Percentiles rank a stretch among this genome's conserved stretches.
phyloP scores from a whole-genome alignment of 2,329 filamentous ascomycete genomes.

The Aspergillus ochraceus region DNA sequence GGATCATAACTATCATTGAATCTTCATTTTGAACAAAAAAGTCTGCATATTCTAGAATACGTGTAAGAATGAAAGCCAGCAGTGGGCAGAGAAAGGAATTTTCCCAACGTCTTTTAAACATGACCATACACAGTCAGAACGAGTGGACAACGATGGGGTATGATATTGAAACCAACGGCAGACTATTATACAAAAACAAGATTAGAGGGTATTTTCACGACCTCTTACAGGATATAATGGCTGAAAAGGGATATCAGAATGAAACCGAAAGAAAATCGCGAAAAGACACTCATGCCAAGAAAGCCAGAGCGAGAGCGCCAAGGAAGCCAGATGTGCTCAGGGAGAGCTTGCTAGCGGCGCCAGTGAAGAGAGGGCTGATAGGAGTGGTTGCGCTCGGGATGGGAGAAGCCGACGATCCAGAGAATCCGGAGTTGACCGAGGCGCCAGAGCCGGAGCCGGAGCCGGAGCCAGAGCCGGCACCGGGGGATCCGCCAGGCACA shows the following conservation, averaged over 20 bases:
- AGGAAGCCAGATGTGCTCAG: constrained; percentile 15
- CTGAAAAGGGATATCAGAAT: not conserved
- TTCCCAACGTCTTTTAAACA: not conserved
- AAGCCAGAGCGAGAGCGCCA: constrained; percentile 16
- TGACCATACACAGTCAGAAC: not conserved
- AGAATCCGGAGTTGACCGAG: not conserved
- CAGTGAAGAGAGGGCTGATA: constrained; percentile 24
- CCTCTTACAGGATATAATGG: not conserved
- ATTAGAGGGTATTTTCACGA: not conserved
- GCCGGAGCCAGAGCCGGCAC: not conserved
- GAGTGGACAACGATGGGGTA: not conserved
- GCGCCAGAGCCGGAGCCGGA: not conserved
- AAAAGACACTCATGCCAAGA: constrained; percentile 11
- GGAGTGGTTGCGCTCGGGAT: constrained; percentile 15
- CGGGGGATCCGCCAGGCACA: not conserved
- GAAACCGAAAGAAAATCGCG: not conserved
- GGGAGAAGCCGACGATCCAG: constrained; percentile 2
- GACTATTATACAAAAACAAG: not conserved
- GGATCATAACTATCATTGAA: not conserved
- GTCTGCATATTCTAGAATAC: not conserved
- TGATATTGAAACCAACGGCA: not conserved
- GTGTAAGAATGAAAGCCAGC: not conserved
- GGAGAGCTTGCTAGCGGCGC: constrained; percentile 20
- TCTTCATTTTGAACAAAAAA: not conserved
- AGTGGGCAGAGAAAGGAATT: not conserved